Base-by-base conservation (phyloP, 2,329 filamentous ascomycete species). In the Pseudofabraea citricarpa region DNA sequence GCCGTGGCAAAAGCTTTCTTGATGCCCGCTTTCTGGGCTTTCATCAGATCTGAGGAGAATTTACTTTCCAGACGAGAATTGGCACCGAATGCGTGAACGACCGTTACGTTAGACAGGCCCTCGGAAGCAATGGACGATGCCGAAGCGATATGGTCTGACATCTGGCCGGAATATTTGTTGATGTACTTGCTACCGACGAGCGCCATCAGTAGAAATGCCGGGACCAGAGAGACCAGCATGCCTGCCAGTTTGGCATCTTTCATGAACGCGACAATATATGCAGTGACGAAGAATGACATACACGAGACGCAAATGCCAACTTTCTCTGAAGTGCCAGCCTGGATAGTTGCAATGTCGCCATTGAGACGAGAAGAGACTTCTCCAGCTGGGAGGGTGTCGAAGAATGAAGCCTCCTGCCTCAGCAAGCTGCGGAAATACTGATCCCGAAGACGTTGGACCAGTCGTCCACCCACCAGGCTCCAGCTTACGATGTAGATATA, bases 401-500 rank as follows among this genome's bases (percentile, higher is more conserved):
- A 78, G 50, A 70, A 79, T 1, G 73, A 66, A 2, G 72, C 66
- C 40, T 79, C 75, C 49, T 79, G 74, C 32, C 68, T 62, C 5
- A 79, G 60, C 6, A 79, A 55, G 36, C 67, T 71, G 27, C 67
- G 60, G 6, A 80, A 59, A 50, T 78, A 79, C 19, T 57, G 61
- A 50, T 76, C 71, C 32, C 77, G 73, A 22, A 81, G 59, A 31
- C 76, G 64, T 45, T 73, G 72, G 10, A 72, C 71, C 8, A 81
- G 62, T 4, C 75, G 69, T 47, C 72, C 73, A n/a, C 77, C 75
- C 41, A 66, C 63, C 44, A 79, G 59, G 47, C 66, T 77, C 75
- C 75, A 81, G 51, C 74, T 82, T 8, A 76, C 67, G 22, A 81
- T 70, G 56, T 86, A 77, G 42, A 71, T 63, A 60, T 86, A 88